These are phyloP conservation scores for Arthrobotrys entomopaga DNA, from an alignment of 2,329 filamentous ascomycete genomes.

Conservation along the genomic window DNA sequence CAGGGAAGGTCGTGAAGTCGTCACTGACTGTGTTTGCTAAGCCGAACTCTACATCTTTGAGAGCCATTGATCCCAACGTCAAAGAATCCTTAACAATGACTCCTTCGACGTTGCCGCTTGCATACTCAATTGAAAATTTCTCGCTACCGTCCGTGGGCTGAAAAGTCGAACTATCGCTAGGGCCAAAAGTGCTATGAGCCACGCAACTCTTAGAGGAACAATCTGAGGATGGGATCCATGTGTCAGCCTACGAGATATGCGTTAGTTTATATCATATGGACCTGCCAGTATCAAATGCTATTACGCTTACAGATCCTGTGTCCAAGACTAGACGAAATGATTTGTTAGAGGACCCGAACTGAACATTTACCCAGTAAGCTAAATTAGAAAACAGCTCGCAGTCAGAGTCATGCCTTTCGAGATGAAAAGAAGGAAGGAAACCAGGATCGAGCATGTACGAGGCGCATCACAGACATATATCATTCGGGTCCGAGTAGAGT, in stretches of 20 bases:
- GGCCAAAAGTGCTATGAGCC: constrained; percentile 76
- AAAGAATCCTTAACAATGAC: constrained; percentile 74
- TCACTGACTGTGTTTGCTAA: constrained; percentile 76
- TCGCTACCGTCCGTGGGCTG: constrained; percentile 64
- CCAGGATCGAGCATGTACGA: too few relatives aligned
- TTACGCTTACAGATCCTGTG: constrained; percentile 67
- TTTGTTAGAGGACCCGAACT: constrained; percentile 68
- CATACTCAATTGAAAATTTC: constrained; percentile 76
- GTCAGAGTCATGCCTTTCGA: not conserved
- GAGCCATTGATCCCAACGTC: constrained; percentile 72
- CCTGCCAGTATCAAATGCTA: not conserved
- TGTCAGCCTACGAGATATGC: constrained; percentile 66
- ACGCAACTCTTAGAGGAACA: constrained; percentile 75
- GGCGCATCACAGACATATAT: constrained; percentile 25
- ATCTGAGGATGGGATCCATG: constrained; percentile 81
- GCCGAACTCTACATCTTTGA: constrained; percentile 74
- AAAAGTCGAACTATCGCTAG: constrained; percentile 73
- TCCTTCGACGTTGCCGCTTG: constrained; percentile 78
- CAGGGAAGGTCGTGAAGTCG: constrained; percentile 80
- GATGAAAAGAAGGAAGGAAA: constrained; percentile 3
- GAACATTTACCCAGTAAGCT: constrained; percentile 62
- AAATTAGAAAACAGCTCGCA: not conserved
- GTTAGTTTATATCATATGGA: constrained; percentile 23
- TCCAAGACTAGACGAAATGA: constrained; percentile 73
- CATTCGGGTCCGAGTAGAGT: constrained; percentile 36